phyloP scores from a whole-genome alignment of 805 yeast species.

The Lipomyces spencermartinsiae region DNA sequence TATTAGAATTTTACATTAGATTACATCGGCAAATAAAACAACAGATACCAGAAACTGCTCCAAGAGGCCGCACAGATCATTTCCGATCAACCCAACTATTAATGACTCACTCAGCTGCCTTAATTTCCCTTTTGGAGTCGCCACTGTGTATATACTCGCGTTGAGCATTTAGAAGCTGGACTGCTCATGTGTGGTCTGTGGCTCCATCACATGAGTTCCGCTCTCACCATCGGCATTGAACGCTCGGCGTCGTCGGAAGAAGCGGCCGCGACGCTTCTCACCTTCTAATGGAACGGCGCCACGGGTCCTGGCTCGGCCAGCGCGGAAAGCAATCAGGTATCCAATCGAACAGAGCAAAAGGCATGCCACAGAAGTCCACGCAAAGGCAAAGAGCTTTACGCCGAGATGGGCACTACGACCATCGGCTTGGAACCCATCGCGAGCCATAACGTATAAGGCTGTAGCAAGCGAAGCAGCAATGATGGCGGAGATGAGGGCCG shows the following conservation, averaged over 20 bases:
- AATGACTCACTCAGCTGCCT: background rate
- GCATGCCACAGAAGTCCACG: constrained; percentile 62
- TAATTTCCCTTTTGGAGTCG: background rate
- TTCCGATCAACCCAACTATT: background rate
- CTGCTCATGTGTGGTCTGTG: constrained; percentile 2
- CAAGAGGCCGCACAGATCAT: background rate
- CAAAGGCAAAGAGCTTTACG: constrained; percentile 57
- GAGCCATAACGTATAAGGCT: constrained; percentile 78
- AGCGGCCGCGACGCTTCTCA: constrained; percentile 29
- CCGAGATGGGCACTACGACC: constrained; percentile 38
- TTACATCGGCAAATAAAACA: background rate
- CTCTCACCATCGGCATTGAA: constrained; percentile 30
- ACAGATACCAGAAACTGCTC: background rate
- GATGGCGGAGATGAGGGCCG: constrained; percentile 41
- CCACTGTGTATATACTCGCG: background rate
- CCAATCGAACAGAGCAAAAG: constrained; percentile 43
- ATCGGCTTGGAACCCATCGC: constrained; percentile 63
- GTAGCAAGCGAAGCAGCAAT: constrained; percentile 58
- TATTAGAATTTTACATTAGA: background rate
- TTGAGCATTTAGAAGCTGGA: constrained; percentile 7
- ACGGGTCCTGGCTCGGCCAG: constrained; percentile 21
- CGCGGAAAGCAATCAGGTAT: constrained; percentile 40
- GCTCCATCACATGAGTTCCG: constrained; percentile 24
- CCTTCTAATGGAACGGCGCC: constrained; percentile 26
- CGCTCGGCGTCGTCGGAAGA: constrained; percentile 32